These are phyloP conservation scores for Coemansia aciculifera DNA, from an alignment of 192 early-diverging fungal genomes.

Conservation along the genomic window DNA sequence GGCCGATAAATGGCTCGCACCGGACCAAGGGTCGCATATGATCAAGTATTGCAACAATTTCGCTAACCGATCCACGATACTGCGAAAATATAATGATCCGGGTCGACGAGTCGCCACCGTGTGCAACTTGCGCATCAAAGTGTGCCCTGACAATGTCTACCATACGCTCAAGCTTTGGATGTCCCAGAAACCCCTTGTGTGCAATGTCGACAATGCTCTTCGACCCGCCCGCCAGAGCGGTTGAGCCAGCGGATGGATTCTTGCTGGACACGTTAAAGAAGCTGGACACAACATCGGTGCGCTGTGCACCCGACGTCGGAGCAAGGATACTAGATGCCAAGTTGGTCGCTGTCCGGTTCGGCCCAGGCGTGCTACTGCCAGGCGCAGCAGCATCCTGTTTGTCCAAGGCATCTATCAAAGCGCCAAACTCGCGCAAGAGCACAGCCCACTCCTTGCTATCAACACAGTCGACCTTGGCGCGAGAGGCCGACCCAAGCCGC, in stretches of 20 bases:
- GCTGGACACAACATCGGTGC: slow-evolving; percentile 48
- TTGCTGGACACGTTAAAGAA: slow-evolving; percentile 40
- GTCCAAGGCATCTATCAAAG: slow-evolving; percentile 35
- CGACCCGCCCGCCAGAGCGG: not conserved
- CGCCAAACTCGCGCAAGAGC: slow-evolving; percentile 28
- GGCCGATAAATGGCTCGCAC: slow-evolving; percentile 81
- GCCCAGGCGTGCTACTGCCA: not conserved
- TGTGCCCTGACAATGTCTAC: slow-evolving; percentile 67
- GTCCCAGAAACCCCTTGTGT: slow-evolving; percentile 56
- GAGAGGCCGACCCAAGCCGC: slow-evolving; percentile 27
- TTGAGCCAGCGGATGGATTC: not conserved
- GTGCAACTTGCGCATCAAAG: slow-evolving; percentile 55
- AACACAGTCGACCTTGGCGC: slow-evolving; percentile 49
- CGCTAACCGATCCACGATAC: slow-evolving; percentile 81
- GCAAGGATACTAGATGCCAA: not conserved
- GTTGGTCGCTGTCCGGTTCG: not conserved
- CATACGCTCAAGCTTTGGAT: slow-evolving; percentile 81
- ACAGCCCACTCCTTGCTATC: slow-evolving; percentile 46
- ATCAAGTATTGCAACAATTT: slow-evolving; percentile 68
- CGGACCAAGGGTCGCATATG: slow-evolving; percentile 67
- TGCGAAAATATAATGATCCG: slow-evolving; percentile 85
- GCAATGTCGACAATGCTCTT: slow-evolving; percentile 19
- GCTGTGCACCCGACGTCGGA: not conserved
- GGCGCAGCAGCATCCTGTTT: not conserved
- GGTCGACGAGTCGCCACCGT: slow-evolving; percentile 40